Percentiles rank a stretch among this genome's conserved stretches.
Evolutionary conservation across 2,329 filamentous ascomycete species (phyloP).

Genomic region (Diplodia scrobiculata): DNA sequence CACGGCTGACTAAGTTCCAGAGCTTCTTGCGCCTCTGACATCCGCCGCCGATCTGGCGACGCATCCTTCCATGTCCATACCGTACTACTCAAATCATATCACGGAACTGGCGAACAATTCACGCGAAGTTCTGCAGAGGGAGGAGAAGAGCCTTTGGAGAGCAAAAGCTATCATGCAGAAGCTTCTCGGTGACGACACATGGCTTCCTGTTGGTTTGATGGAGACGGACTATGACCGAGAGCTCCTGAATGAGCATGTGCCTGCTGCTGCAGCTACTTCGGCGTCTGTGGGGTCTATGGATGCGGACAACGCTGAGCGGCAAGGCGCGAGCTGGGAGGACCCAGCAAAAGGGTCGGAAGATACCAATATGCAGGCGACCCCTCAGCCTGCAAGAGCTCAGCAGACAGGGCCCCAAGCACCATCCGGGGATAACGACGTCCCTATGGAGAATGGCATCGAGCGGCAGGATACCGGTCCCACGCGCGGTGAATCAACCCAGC

Average conservation of each 20-base stretch:
- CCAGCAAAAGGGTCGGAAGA: slow-evolving; percentile 6
- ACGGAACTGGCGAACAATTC: slow-evolving; percentile 70
- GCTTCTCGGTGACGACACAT: slow-evolving; percentile 73
- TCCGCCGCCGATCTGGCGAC: slow-evolving; percentile 71
- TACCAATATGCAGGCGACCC: slow-evolving; percentile 4
- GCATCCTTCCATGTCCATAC: slow-evolving; percentile 72
- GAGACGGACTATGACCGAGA: slow-evolving; percentile 55
- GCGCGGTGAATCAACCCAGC: neutral
- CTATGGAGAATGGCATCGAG: slow-evolving; percentile 18
- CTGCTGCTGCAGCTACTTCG: slow-evolving; percentile 1
- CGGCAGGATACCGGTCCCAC: neutral
- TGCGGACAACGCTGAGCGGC: slow-evolving; percentile 5
- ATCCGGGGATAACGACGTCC: slow-evolving; percentile 5
- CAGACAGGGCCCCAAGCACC: neutral
- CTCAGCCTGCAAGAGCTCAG: neutral
- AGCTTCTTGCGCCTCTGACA: slow-evolving; percentile 73
- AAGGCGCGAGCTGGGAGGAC: slow-evolving; percentile 22
- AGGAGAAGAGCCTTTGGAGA: slow-evolving; percentile 71
- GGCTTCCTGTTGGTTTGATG: slow-evolving; percentile 59
- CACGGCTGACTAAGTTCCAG: slow-evolving; percentile 50
- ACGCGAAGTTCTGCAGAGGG: slow-evolving; percentile 71
- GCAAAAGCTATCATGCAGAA: slow-evolving; percentile 73
- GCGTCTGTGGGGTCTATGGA: slow-evolving; percentile 14
- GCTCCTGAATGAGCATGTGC: slow-evolving; percentile 43
- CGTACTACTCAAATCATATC: slow-evolving; percentile 73